Conservation (phyloP, 441 rosid species). For the Melastoma candidum region DNA sequence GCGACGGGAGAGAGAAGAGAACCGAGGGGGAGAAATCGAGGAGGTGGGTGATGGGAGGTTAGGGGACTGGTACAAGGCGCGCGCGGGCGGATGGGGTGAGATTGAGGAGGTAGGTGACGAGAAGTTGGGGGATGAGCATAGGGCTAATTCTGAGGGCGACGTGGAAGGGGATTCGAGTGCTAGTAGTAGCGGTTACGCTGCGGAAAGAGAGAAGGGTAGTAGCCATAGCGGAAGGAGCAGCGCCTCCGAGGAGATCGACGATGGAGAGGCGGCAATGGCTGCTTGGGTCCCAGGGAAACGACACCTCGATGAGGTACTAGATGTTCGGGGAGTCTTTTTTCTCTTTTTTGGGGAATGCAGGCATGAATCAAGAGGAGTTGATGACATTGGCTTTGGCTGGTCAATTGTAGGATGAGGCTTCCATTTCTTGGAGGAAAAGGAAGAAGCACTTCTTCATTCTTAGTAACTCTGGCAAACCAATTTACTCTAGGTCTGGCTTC, state of each 20-base stretch:
- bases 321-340: neutral
- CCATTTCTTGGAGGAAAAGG: constrained; percentile 93
- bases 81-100: constrained; percentile 16
- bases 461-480: constrained; percentile 98
- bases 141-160: constrained; percentile 39
- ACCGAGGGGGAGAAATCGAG: neutral
- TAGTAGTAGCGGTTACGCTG: constrained; percentile 88
- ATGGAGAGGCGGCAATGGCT: constrained; percentile 42
- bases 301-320: constrained; percentile 74
- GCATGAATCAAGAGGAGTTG: neutral
- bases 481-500: constrained; percentile 71
- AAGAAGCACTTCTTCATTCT: constrained; percentile 91
- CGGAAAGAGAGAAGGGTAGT: constrained; percentile 59
- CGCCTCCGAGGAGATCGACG: constrained; percentile 41
- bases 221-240: constrained; percentile 41
- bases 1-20: neutral
- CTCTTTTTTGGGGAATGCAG: neutral
- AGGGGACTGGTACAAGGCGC: constrained; percentile 1
- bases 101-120: constrained; percentile 7
- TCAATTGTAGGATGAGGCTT: constrained; percentile 91
- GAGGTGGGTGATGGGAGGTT: constrained; percentile 1
- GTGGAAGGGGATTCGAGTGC: constrained; percentile 57
- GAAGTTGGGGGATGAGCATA: constrained; percentile 16
- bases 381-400: constrained; percentile 14
- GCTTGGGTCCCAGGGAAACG: constrained; percentile 85